A percentile compares a stretch with the other conserved stretches of the same genome.
phyloP scores from a whole-genome alignment of 2,329 filamentous ascomycete species.

The Talaromyces albobiverticillius region DNA sequence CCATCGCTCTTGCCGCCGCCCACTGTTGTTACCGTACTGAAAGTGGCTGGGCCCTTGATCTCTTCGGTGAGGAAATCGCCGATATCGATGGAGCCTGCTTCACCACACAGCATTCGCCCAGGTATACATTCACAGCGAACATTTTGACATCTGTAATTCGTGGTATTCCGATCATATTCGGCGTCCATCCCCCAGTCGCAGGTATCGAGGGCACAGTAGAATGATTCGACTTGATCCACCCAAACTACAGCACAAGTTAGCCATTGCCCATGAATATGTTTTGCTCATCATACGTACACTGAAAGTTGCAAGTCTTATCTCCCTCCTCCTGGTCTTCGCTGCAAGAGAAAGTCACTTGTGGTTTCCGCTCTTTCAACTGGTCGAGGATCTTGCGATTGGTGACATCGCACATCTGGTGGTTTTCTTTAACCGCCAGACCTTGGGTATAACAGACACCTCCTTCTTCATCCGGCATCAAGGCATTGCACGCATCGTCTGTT shows the following conservation, averaged over 20 bases:
- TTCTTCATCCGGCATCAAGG: conserved; percentile 77
- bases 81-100: conserved; percentile 86
- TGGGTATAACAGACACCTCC: conserved; percentile 90
- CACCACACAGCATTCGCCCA: conserved; percentile 90
- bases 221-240: conserved; percentile 91
- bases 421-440: conserved; percentile 86
- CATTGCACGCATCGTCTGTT: conserved; percentile 76
- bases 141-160: conserved; percentile 78
- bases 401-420: conserved; percentile 97
- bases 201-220: conserved; percentile 85
- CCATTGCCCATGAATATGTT: not conserved
- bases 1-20: conserved; percentile 61
- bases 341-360: conserved; percentile 93
- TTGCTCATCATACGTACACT: conserved; percentile 65
- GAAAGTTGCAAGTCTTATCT: conserved; percentile 83
- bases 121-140: conserved; percentile 85
- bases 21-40: conserved; percentile 63
- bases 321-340: conserved; percentile 53
- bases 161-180: conserved; percentile 70
- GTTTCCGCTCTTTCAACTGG: conserved; percentile 77
- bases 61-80: conserved; percentile 78
- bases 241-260: conserved; percentile 63
- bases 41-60: conserved; percentile 84
- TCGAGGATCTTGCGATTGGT: conserved; percentile 93
- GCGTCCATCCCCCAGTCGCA: conserved; percentile 72